A percentile compares a stretch with the other conserved stretches of the same genome.
phyloP scores from a whole-genome alignment of 352 stramenopile genomes.

The Blastocystis sp. region DNA sequence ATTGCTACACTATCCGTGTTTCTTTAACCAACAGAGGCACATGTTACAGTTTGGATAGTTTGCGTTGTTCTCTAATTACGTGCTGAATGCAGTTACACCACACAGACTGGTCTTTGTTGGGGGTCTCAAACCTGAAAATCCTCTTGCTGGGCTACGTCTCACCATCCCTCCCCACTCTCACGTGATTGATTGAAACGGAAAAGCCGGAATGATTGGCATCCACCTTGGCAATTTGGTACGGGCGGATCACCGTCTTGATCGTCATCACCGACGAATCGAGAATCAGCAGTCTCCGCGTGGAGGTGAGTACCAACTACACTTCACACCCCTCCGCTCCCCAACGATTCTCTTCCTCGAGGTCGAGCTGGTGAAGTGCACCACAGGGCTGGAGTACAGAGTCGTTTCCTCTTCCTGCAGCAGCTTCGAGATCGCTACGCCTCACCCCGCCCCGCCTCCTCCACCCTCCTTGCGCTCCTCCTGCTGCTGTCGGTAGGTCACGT shows the following conservation, averaged over 20 bases:
- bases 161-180: neutral
- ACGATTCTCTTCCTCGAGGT: slow-evolving; percentile 3
- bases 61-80: slow-evolving; percentile 25
- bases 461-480: slow-evolving; percentile 12
- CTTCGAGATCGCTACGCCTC: slow-evolving; percentile 1
- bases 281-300: slow-evolving; percentile 19
- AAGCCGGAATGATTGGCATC: neutral
- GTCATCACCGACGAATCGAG: neutral
- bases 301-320: slow-evolving; percentile 37
- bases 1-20: neutral
- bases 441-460: neutral
- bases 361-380: neutral
- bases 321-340: neutral
- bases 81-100: slow-evolving; percentile 57
- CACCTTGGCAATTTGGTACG: slow-evolving; percentile 1
- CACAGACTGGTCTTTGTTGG: slow-evolving; percentile 35
- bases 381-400: slow-evolving; percentile 1
- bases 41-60: neutral
- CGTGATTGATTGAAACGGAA: slow-evolving; percentile 1
- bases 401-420: slow-evolving; percentile 24
- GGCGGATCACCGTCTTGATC: slow-evolving; percentile 25
- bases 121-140: slow-evolving; percentile 31
- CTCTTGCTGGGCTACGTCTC: slow-evolving; percentile 36
- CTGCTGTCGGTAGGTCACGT: slow-evolving; percentile 12
- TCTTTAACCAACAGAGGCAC: neutral